phyloP scores from a whole-genome alignment of 2,329 filamentous ascomycete genomes.

The Pestalotiopsis fici region DNA sequence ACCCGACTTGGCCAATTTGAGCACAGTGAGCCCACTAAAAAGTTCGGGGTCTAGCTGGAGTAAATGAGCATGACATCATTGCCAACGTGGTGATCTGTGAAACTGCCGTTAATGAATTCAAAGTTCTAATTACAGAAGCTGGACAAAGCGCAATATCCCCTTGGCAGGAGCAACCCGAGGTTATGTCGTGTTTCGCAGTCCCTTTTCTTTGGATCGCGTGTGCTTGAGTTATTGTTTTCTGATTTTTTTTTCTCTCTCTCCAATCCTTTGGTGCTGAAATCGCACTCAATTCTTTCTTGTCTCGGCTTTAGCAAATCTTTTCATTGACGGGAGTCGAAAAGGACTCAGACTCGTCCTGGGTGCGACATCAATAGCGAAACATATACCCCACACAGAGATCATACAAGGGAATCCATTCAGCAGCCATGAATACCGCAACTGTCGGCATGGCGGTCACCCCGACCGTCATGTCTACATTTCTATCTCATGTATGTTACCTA shows the following conservation, averaged over 20 bases:
- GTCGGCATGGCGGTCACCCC: conserved; percentile 85
- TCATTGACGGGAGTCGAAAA: not conserved
- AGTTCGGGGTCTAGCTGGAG: not conserved
- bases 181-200: not conserved
- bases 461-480: conserved; percentile 80
- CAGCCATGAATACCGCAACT: conserved; percentile 65
- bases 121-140: not conserved
- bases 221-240: not conserved
- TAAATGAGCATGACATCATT: conserved; percentile 6
- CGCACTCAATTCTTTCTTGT: not conserved
- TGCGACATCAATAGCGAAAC: not conserved
- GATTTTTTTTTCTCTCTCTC: not conserved
- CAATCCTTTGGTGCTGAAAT: not conserved
- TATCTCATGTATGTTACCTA: conserved; percentile 71
- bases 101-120: not conserved
- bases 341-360: not conserved
- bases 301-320: not conserved
- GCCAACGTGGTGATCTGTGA: not conserved
- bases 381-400: not conserved
- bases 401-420: not conserved
- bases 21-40: not conserved
- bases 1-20: not conserved
- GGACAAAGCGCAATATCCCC: not conserved
- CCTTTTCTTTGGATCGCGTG: not conserved
- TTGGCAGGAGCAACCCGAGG: not conserved